phyloP scores from a whole-genome alignment of 306 rosid species.

The Amphicarpaea edgeworthii region DNA sequence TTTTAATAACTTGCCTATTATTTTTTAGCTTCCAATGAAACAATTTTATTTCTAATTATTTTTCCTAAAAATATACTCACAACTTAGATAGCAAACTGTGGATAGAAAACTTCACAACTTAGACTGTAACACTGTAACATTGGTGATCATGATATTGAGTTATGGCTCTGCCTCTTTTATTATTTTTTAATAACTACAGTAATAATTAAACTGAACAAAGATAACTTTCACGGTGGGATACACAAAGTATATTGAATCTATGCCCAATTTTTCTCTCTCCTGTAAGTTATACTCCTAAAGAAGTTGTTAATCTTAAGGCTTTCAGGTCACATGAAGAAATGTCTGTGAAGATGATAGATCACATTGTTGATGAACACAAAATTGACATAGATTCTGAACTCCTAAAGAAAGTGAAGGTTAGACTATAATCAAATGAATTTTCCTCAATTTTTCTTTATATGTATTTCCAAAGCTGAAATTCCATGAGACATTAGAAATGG shows the following conservation, averaged over 20 bases:
- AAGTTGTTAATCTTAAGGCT: constrained; percentile 18
- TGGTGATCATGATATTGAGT: constrained; percentile 16
- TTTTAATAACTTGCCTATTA: not conserved
- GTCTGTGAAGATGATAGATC: constrained; percentile 60
- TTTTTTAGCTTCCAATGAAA: not conserved
- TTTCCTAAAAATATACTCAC: not conserved
- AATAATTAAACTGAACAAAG: not conserved
- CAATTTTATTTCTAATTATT: not conserved
- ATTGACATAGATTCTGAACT: constrained; percentile 53
- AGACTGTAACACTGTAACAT: not conserved
- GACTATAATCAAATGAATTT: constrained; percentile 9
- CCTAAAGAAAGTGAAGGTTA: constrained; percentile 59
- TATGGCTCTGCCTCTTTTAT: not conserved
- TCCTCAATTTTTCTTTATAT: constrained; percentile 7
- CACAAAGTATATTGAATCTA: not conserved
- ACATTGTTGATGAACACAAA: constrained; percentile 60
- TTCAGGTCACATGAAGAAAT: constrained; percentile 65
- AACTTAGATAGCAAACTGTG: not conserved
- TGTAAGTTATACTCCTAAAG: not conserved
- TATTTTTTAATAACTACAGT: constrained; percentile 1
- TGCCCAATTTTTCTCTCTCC: not conserved
- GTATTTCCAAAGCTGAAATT: constrained; percentile 19
- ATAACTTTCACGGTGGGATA: constrained; percentile 27
- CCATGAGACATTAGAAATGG: constrained; percentile 24
- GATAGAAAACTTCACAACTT: not conserved